These are phyloP conservation scores for Ophiostoma tasmaniense DNA, from an alignment of 2,329 filamentous ascomycete genomes.

Conservation along the genomic window DNA sequence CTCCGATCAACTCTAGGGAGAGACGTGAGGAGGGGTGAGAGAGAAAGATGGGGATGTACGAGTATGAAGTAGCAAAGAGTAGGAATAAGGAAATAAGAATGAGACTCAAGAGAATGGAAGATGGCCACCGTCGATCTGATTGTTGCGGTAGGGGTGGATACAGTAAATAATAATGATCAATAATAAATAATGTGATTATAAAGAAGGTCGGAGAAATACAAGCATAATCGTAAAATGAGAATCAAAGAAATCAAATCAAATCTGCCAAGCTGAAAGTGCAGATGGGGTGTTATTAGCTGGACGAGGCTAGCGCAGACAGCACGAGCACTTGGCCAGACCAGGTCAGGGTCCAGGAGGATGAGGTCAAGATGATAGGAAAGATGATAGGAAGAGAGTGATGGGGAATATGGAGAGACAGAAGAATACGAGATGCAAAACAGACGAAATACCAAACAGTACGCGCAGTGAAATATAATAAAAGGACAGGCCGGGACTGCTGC, in stretches of 20 bases:
- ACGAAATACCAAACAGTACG: neutral
- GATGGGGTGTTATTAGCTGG: conserved; percentile 5
- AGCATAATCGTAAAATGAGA: neutral
- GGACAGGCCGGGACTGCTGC: neutral
- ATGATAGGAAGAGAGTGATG: neutral
- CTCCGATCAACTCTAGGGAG: conserved; percentile 7
- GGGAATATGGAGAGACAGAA: neutral
- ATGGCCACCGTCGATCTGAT: neutral
- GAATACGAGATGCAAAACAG: neutral
- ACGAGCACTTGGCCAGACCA: neutral
- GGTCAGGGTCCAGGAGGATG: neutral
- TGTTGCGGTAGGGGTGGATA: neutral
- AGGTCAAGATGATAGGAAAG: neutral
- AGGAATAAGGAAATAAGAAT: neutral
- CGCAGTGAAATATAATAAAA: neutral
- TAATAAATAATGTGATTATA: neutral
- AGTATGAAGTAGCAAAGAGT: neutral
- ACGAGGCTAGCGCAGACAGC: neutral
- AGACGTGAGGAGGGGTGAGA: neutral
- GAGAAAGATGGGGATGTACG: conserved; percentile 7
- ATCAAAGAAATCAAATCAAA: conserved; percentile 11
- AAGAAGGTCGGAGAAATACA: neutral
- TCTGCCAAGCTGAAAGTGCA: conserved; percentile 2
- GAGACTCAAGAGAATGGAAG: neutral
- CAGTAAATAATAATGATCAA: neutral